A percentile compares a stretch with the other conserved stretches of the same genome.
phyloP scores from a whole-genome alignment of 2,329 filamentous ascomycete genomes.

The Cadophora luteo-olivacea region DNA sequence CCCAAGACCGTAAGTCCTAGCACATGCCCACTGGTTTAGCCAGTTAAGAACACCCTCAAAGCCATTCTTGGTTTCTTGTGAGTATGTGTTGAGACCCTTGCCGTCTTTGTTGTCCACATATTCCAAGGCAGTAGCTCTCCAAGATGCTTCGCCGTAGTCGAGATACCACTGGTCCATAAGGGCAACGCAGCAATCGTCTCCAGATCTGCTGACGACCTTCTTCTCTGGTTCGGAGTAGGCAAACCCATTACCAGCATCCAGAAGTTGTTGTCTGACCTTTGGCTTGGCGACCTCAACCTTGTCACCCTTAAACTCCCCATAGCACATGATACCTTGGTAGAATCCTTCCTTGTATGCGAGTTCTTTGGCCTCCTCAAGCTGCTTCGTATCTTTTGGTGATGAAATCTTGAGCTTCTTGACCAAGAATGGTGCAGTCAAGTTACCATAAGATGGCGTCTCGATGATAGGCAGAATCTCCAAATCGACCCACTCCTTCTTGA shows the following conservation, averaged over 20 bases:
- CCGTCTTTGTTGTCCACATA: constrained; percentile 73
- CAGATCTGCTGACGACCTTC: constrained; percentile 85
- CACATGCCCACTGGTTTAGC: constrained; percentile 96
- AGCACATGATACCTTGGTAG: constrained; percentile 90
- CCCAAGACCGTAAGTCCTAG: constrained; percentile 88
- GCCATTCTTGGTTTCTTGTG: constrained; percentile 75
- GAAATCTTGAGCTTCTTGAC: constrained; percentile 95
- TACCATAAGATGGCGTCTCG: constrained; percentile 84
- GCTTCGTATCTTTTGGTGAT: constrained; percentile 91
- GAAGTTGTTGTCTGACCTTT: constrained; percentile 79
- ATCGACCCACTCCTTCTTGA: constrained; percentile 96
- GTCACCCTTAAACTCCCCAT: constrained; percentile 87
- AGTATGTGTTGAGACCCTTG: constrained; percentile 79
- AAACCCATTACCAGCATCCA: constrained; percentile 82
- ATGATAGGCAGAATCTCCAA: constrained; percentile 90
- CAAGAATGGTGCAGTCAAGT: constrained; percentile 81
- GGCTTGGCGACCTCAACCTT: constrained; percentile 87
- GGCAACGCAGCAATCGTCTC: constrained; percentile 91
- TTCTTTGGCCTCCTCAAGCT: constrained; percentile 93
- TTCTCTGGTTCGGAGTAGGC: constrained; percentile 93
- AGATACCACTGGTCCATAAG: constrained; percentile 98
- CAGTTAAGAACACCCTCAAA: constrained; percentile 89
- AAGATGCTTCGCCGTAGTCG: constrained; percentile 91
- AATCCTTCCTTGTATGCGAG: constrained; percentile 96
- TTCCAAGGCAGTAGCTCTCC: constrained; percentile 78